Evolutionary conservation across 2,329 filamentous ascomycete genomes (phyloP).

Genomic region (Diaporthe citri): DNA sequence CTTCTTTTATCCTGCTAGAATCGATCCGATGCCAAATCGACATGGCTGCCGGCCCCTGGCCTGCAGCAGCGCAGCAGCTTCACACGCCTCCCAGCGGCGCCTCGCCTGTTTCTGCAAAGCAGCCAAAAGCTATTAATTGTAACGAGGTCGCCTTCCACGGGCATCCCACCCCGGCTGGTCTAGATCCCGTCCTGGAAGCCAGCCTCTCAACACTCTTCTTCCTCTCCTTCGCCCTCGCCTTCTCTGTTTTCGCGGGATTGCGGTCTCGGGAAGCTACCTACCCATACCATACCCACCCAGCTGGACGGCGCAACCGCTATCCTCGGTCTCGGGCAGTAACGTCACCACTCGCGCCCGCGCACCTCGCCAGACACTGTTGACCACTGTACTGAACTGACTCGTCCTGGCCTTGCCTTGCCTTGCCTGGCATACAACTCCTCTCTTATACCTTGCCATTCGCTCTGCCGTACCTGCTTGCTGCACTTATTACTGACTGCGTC

Average conservation of each 20-base stretch:
- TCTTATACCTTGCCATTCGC: slow-evolving; percentile 13
- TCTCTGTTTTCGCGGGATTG: not conserved
- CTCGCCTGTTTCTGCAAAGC: slow-evolving; percentile 1
- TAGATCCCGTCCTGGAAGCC: slow-evolving; percentile 19
- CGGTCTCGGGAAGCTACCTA: slow-evolving; percentile 17
- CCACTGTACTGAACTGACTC: slow-evolving; percentile 13
- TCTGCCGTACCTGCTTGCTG: not conserved
- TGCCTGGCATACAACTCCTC: not conserved
- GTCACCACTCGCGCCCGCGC: slow-evolving; percentile 23
- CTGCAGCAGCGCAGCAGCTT: not conserved
- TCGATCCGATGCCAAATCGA: slow-evolving; percentile 21
- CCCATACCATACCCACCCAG: slow-evolving; percentile 2
- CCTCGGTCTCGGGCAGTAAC: slow-evolving; percentile 25
- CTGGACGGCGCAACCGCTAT: slow-evolving; percentile 16
- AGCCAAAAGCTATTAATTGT: slow-evolving; percentile 5
- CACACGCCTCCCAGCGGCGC: slow-evolving; percentile 15
- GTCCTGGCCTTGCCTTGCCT: not conserved
- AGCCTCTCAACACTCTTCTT: not conserved
- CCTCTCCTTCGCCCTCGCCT: not conserved
- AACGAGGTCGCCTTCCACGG: slow-evolving; percentile 12
- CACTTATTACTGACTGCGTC: not conserved
- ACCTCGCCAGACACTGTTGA: not conserved
- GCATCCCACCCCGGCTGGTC: slow-evolving; percentile 3
- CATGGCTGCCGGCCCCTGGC: slow-evolving; percentile 19
- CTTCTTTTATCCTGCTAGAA: slow-evolving; percentile 33